Base-by-base conservation (phyloP, 1,139 yeast species). In the Suhomyces choctaworum region DNA sequence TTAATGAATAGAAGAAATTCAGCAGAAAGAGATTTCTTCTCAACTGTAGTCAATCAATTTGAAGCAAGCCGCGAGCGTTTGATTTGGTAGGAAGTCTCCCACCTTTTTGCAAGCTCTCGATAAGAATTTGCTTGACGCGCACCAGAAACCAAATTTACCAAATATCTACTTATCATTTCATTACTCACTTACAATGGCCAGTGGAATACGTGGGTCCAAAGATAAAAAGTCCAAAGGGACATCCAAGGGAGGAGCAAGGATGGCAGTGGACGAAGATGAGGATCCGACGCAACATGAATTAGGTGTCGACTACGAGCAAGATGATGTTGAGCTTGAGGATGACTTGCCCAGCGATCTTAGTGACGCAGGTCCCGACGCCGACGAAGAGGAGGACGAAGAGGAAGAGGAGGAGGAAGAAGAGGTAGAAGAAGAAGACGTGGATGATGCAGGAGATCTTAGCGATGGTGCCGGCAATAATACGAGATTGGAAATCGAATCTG, bases 361-460 rank as follows among this genome's bases (percentile, higher is more conserved):
- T 9, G 47, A 56, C n/a, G n/a, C n/a, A n/a, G n/a, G n/a, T n/a
- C n/a, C n/a, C n/a, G n/a, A n/a, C n/a, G n/a, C n/a, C n/a, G n/a
- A n/a, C n/a, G n/a, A n/a, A n/a, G 31, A 14, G 4, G 31, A 21
- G 3, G 44, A 36, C 16, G 39, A 29, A 6, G 29, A 36, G 15
- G 47, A 46, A 13, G 47, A 40, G 7, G 34, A 21, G 4, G 48
- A 42, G 5, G 46, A 39, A 36, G 39, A 40, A 36, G 46, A 24
- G 16, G 62, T 53, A 4, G 50, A 43, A 14, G 46, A 34, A 4
- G 54, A 47, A 5, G 54, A 49, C 14, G n/a, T n/a, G n/a, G n/a
- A n/a, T n/a, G n/a, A n/a, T n/a, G n/a, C n/a, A n/a, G 50, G 40
- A 1, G 50, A 46, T 2, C 58, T 44, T 4, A 59, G 48, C 9